phyloP scores from a whole-genome alignment of 164 flowering plant genomes.

The Cinnamomum micranthum region DNA sequence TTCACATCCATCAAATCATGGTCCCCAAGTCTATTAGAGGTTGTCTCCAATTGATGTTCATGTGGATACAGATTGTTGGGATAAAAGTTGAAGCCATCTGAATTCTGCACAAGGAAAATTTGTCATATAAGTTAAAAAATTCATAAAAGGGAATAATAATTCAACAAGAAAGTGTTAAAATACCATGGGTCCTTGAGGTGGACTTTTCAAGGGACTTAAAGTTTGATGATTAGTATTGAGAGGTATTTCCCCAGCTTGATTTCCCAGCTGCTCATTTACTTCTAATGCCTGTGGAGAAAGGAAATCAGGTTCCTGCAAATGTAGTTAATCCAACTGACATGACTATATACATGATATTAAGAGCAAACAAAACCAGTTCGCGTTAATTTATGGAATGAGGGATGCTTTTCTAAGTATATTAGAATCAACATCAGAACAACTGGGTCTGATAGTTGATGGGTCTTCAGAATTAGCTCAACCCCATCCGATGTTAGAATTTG shows the following conservation, averaged over 20 bases:
- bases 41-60: slow-evolving; percentile 28
- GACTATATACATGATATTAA: background rate
- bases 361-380: background rate
- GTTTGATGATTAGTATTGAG: slow-evolving; percentile 22
- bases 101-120: slow-evolving; percentile 30
- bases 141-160: background rate
- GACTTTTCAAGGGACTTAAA: slow-evolving; percentile 22
- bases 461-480: too few relatives aligned
- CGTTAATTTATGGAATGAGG: background rate
- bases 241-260: slow-evolving; percentile 19
- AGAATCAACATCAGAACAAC: background rate
- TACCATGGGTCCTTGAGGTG: slow-evolving; percentile 40
- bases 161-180: background rate
- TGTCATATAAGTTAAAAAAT: background rate
- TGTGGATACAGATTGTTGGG: slow-evolving; percentile 18
- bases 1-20: slow-evolving; percentile 20
- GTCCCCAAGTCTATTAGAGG: slow-evolving; percentile 28
- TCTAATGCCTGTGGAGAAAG: slow-evolving; percentile 49
- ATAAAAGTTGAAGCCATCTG: slow-evolving; percentile 19
- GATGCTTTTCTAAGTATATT: background rate
- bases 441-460: background rate
- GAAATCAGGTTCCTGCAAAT: slow-evolving; percentile 5
- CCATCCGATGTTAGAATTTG: too few relatives aligned
- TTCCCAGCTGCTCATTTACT: slow-evolving; percentile 23
- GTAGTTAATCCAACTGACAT: background rate